These are phyloP conservation scores for Postia placenta DNA, from an alignment of 768 basidiomycete species.

Conservation along the genomic window DNA sequence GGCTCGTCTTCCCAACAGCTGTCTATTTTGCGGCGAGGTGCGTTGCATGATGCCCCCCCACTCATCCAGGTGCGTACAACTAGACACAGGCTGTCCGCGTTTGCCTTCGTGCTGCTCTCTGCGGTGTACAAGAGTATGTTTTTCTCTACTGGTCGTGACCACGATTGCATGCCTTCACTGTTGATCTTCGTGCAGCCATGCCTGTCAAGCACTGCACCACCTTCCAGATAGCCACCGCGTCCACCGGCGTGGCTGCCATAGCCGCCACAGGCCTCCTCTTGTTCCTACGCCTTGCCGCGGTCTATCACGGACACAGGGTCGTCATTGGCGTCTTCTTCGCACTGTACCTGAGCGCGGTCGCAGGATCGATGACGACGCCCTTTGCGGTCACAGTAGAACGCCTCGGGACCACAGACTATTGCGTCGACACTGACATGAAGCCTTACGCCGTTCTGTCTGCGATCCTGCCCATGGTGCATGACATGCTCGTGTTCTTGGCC, in stretches of 20 bases:
- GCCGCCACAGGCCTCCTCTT: background rate
- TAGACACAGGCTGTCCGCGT: background rate
- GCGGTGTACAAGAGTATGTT: background rate
- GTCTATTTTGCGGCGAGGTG: background rate
- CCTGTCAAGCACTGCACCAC: background rate
- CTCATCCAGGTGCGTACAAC: background rate
- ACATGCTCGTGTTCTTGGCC: background rate
- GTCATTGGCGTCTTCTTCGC: background rate
- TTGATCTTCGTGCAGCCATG: no score
- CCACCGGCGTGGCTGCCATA: background rate
- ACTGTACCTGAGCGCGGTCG: background rate
- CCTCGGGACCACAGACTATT: background rate
- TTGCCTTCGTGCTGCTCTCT: background rate
- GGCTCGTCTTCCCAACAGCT: background rate
- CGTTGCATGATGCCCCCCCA: background rate
- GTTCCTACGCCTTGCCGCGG: background rate
- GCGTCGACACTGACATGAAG: background rate
- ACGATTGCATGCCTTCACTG: no score
- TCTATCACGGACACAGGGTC: background rate
- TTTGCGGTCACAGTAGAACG: background rate
- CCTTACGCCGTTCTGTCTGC: background rate
- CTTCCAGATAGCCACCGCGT: no score
- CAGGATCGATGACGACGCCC: background rate
- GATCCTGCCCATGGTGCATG: background rate
- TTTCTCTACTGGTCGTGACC: no score